Evolutionary conservation across 2,329 filamentous ascomycete species (phyloP).

Genomic region (Seiridium cupressi): DNA sequence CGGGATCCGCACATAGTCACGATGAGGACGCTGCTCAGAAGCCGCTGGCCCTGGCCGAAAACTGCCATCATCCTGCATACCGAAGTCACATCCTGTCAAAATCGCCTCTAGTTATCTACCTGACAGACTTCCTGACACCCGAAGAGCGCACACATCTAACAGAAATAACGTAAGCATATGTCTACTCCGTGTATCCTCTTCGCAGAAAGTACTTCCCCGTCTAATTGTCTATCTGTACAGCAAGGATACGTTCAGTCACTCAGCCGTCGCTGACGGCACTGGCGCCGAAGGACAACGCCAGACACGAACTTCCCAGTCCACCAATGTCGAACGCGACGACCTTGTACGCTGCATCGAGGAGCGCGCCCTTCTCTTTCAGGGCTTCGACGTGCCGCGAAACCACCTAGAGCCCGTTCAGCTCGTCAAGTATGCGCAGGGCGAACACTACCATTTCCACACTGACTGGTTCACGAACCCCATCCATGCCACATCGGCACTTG

Average conservation of each 20-base stretch:
- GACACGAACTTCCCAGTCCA: slow-evolving; percentile 45
- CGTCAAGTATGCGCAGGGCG: slow-evolving; percentile 41
- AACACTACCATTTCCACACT: slow-evolving; percentile 48
- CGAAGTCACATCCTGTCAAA: slow-evolving; percentile 30
- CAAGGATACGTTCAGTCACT: slow-evolving; percentile 41
- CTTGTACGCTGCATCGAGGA: slow-evolving; percentile 46
- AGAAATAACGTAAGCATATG: slow-evolving; percentile 26
- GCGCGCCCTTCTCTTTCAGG: slow-evolving; percentile 44
- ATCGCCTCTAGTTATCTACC: slow-evolving; percentile 37
- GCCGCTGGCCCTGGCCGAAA: slow-evolving; percentile 14
- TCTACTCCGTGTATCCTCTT: background rate
- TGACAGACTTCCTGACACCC: slow-evolving; percentile 33
- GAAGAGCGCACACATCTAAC: slow-evolving; percentile 34
- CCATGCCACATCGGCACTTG: slow-evolving; percentile 34
- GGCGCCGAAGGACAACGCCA: slow-evolving; percentile 31
- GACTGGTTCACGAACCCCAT: slow-evolving; percentile 46
- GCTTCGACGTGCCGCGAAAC: slow-evolving; percentile 32
- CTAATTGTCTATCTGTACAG: slow-evolving; percentile 20
- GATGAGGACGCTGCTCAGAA: slow-evolving; percentile 18
- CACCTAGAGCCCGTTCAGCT: slow-evolving; percentile 47
- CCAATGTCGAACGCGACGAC: slow-evolving; percentile 39
- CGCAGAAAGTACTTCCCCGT: background rate
- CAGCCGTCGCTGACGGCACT: slow-evolving; percentile 35
- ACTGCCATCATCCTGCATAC: slow-evolving; percentile 31
- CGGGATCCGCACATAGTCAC: slow-evolving; percentile 17